Base-by-base conservation (phyloP, 495 filamentous ascomycete species). In the Penicillium simplicissimum region DNA sequence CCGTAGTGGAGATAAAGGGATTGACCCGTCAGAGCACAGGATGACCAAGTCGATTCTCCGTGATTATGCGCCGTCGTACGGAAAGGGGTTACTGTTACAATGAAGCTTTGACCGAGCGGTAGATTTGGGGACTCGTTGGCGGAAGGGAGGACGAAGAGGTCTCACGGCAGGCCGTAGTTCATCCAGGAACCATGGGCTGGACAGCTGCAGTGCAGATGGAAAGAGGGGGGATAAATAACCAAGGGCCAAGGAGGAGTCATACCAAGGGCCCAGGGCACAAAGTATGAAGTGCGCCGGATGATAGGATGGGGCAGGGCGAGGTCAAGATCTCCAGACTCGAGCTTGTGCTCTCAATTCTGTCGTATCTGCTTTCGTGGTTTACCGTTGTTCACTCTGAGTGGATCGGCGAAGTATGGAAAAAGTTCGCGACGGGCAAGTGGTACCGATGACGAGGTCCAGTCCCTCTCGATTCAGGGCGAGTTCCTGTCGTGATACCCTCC, bases 61-160 rank as follows among this genome's bases (percentile, higher is more conserved):
- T 40, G 45, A 17, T 68, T 68, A 71, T 71, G 52, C 66, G 66
- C 66, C 68, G 68, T 64, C 42, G 57, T 53, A 67, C 65, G 42
- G 57, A 54, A 62, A 61, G 68, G 67, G 68, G 66, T 71, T 71
- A 71, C 68, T 53, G 66, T 71, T 71, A 58, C 66, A 71, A 43
- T 67, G 37, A 49, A 59, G 43, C 37, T 61, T 61, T 25, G 40
- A 55, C 34, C 36, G 9, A 25, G n/a, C 17, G 36, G 36, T 17
- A 19, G 28, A 19, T 34, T 53, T 53, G 28, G 17, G 10, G 51
- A 34, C 28, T 17, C 49, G 14, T 52, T 34, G 19, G n/a, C 10
- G 52, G 43, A 52, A 19, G 42, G 47, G 62, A 48, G 33, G 7
- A 56, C 52, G 61, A 51, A 25, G 45, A 11, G 45, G 65, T 68